These are phyloP conservation scores for Lodderomyces oxycetoniae DNA, from an alignment of 1,139 yeast species.

Conservation along the genomic window DNA sequence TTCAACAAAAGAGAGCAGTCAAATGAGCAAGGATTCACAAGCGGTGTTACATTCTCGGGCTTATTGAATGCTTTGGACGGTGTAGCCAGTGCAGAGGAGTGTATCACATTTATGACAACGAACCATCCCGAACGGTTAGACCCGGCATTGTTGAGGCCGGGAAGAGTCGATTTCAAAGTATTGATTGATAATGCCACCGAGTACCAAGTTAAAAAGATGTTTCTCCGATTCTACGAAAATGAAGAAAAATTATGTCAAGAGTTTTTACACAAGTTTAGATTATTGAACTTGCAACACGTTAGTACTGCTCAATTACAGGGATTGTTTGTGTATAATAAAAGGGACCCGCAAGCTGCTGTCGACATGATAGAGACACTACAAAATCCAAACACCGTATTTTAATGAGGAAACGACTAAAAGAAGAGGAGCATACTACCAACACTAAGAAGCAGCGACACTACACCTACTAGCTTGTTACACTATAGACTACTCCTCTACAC, in stretches of 20 bases:
- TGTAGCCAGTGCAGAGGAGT: conserved; percentile 97
- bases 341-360: conserved; percentile 74
- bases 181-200: conserved; percentile 81
- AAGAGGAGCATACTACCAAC: too few species aligned
- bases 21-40: conserved; percentile 65
- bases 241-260: conserved; percentile 55
- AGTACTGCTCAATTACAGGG: conserved; percentile 97
- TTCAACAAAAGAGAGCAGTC: conserved; percentile 77
- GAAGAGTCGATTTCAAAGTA: conserved; percentile 84
- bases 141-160: conserved; percentile 84
- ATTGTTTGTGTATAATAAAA: conserved; percentile 85
- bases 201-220: conserved; percentile 78
- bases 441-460: neutral
- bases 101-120: conserved; percentile 95
- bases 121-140: conserved; percentile 93
- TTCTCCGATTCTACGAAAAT: conserved; percentile 76
- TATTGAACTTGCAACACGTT: conserved; percentile 50
- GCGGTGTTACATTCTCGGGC: conserved; percentile 95
- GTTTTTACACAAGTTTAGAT: conserved; percentile 52
- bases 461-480: too few species aligned
- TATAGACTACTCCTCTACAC: too few species aligned
- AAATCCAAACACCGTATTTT: conserved; percentile 31
- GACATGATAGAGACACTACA: conserved; percentile 50
- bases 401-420: too few species aligned
- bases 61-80: conserved; percentile 92